Evolutionary conservation across 2,329 filamentous ascomycete genomes (phyloP).

Genomic region (Stagonosporopsis tanaceti): DNA sequence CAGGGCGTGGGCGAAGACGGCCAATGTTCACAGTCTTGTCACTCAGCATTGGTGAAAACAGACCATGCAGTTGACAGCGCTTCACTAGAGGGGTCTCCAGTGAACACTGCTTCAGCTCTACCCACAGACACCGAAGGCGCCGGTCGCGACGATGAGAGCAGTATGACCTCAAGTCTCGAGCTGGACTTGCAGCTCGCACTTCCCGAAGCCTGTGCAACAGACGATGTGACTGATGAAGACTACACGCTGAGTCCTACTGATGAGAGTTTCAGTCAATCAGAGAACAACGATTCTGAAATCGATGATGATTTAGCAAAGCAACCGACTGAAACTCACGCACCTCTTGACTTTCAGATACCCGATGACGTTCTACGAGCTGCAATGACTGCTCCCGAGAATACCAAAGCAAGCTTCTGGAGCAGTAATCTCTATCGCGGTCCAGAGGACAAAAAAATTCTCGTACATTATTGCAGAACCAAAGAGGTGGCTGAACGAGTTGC

Average conservation of each 20-base stretch:
- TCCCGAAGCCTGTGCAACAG: not conserved
- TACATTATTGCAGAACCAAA: constrained; percentile 79
- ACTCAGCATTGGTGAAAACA: not conserved
- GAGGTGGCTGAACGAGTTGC: constrained; percentile 72
- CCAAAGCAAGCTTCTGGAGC: constrained; percentile 65
- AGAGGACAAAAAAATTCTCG: constrained; percentile 63
- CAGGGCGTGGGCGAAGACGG: not conserved
- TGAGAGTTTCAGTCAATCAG: not conserved
- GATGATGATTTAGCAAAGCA: constrained; percentile 25
- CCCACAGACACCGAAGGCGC: not conserved
- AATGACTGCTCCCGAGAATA: constrained; percentile 42
- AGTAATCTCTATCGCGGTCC: constrained; percentile 71
- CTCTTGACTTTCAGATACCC: constrained; percentile 46
- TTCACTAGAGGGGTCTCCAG: not conserved
- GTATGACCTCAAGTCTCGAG: not conserved
- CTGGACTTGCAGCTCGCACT: not conserved
- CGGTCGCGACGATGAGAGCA: not conserved
- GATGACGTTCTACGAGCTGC: constrained; percentile 35
- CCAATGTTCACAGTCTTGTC: not conserved
- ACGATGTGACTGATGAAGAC: constrained; percentile 1
- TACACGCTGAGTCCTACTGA: not conserved
- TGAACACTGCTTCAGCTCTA: not conserved
- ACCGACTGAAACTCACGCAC: constrained; percentile 25
- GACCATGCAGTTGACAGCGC: not conserved
- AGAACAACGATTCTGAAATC: not conserved